Base-by-base conservation (phyloP, 2,329 filamentous ascomycete species). In the Fusarium sp. region DNA sequence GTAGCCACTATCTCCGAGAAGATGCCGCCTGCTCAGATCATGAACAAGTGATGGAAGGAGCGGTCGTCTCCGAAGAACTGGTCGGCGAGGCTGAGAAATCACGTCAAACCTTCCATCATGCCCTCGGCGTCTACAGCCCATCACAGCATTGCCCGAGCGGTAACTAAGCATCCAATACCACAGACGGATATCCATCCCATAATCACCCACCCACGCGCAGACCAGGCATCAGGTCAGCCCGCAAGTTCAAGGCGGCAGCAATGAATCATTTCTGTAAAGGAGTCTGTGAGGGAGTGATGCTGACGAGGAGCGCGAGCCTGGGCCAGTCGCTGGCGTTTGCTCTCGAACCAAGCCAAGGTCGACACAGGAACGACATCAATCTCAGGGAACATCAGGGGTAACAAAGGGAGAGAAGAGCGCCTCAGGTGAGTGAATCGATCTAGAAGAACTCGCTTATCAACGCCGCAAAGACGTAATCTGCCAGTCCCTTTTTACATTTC, bases 1-100 rank as follows among this genome's bases (percentile, higher is more conserved):
- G 68, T 66, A 72, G 71, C 67, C 62, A 57, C 47, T 58, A 34
- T 64, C 70, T 64, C 62, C 56, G 45, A 61, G 63, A 61, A 47
- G 56, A 61, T 63, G 42, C 66, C 50, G 50, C 60, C 47, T 59
- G 45, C 61, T 54, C 64, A 57, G 58, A 60, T 62, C 45, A 69
- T 54, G 27, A 54, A 52, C 45, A 14, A 61, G 38, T 9, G 29
- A 35, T 54, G 50, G 50, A 16, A 20, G 18, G 38, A 52, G 24
- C 54, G 54, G 54, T 38, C 16, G 31, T 58, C 34, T 58, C 34
- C 54, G 54, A 38, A 58, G 34, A 58, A 52, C 34, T 31, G 24
- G 31, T 57, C 63, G 31, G 18, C 35, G 16, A 64, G 50, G 40
- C 50, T 58, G 31, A 34, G 22, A 42, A 45, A 50, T 24, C 20